phyloP scores from a whole-genome alignment of 2,329 filamentous ascomycete genomes.

The Aspergillus intermedius region DNA sequence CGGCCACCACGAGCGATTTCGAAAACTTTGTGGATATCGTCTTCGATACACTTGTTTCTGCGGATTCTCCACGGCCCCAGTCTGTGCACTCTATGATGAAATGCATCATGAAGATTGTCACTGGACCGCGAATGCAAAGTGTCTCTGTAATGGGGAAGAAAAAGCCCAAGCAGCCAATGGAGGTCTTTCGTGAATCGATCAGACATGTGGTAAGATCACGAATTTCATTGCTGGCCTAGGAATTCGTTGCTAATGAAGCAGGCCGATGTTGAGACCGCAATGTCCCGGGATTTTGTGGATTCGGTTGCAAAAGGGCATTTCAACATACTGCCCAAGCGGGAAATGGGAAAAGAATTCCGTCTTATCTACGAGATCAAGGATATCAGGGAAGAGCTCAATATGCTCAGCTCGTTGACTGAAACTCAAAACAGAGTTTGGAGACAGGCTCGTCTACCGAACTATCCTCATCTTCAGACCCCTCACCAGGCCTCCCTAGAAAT shows the following conservation, averaged over 20 bases:
- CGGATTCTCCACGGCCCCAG: background rate
- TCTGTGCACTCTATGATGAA: slow-evolving; percentile 3
- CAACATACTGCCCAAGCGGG: slow-evolving; percentile 2
- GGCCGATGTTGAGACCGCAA: slow-evolving; percentile 1
- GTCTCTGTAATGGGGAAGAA: background rate
- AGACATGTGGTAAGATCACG: slow-evolving; percentile 3
- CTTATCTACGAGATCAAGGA: slow-evolving; percentile 17
- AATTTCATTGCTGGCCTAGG: background rate
- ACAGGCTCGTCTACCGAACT: slow-evolving; percentile 2
- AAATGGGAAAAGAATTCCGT: slow-evolving; percentile 4
- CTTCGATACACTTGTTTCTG: slow-evolving; percentile 1
- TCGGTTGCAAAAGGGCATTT: background rate
- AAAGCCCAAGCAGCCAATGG: slow-evolving; percentile 5
- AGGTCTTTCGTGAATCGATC: slow-evolving; percentile 9
- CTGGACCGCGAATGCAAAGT: slow-evolving; percentile 2
- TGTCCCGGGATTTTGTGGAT: slow-evolving; percentile 1
- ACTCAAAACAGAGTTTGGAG: slow-evolving; percentile 10
- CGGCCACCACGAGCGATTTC: slow-evolving; percentile 5
- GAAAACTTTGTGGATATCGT: slow-evolving; percentile 3
- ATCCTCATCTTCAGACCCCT: background rate
- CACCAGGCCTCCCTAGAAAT: slow-evolving; percentile 2
- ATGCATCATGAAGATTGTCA: slow-evolving; percentile 5
- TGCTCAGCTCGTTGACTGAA: slow-evolving; percentile 12
- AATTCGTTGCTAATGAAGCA: background rate
- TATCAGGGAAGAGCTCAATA: slow-evolving; percentile 18